Evolutionary conservation across 2,329 filamentous ascomycete genomes (phyloP), one percentile per base, ranked within the genome.

Genomic region (Trichoderma sp.): DNA sequence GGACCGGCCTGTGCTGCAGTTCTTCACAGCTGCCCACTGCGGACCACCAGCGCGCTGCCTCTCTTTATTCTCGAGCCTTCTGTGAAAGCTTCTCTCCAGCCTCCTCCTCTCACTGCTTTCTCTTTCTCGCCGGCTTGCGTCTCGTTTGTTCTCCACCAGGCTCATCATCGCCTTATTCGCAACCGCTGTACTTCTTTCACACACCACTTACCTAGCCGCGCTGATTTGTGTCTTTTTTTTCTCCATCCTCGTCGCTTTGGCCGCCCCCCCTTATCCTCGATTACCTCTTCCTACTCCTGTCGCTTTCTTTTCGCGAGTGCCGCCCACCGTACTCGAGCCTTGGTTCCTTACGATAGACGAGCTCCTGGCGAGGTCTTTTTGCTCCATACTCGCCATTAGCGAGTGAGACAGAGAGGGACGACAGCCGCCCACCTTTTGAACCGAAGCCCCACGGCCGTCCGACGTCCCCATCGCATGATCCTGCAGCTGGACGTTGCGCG

Each of bases 51-150:
- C 62, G 52, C 54, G 19, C 55, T 59, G 58, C 45, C 62, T 58
- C 58, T 62, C 50, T 43, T 55, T 63, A 50, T 66, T 66, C 26
- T 66, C 58, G 59, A 62, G 52, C 52, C 64, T 66, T 63, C 64
- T 63, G 64, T 39, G 64, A 63, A 63, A 63, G 64, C 63, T 65
- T 44, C 30, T 47, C 24, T 52, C 19, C 30, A 41, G 45, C 39
- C 45, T 63, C 39, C 43, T 41, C 39, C 10, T 45, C 15, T 30
- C 54, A 12, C 30, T 55, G n/a, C 50, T 54, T 60, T 30, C 50
- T 55, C 12, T 24, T 54, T 47, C 50, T 54, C 58, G 14, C 9
- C 34, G 30, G 47, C 48, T 54, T 63, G 50, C n/a, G 15, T 62
- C 50, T 54, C n/a, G 30, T 55, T 50, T 43, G 10, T 52, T 19